Percentiles rank a stretch among this genome's conserved stretches.
phyloP scores from a whole-genome alignment of 1,139 yeast genomes.

The Hemisphaericaspora lyxosophila region DNA sequence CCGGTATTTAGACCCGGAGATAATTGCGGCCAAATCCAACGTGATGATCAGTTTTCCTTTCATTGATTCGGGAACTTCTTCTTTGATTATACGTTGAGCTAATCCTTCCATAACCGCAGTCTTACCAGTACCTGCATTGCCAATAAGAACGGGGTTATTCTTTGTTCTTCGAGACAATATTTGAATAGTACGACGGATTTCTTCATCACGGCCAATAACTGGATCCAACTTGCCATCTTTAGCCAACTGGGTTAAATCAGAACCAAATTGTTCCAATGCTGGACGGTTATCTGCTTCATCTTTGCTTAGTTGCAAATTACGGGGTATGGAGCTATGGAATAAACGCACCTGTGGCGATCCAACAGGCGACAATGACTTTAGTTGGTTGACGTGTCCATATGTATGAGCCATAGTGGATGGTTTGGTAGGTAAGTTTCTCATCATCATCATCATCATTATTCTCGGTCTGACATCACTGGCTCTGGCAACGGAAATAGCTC shows the following conservation, averaged over 20 bases:
- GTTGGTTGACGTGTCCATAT: neutral
- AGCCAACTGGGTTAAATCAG: conserved; percentile 83
- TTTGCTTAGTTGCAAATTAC: conserved; percentile 38
- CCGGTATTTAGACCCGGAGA: conserved; percentile 91
- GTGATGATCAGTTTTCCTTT: conserved; percentile 80
- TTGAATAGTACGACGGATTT: conserved; percentile 88
- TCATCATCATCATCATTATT: neutral
- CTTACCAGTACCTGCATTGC: conserved; percentile 97
- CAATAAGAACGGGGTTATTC: conserved; percentile 90
- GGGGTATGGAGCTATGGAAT: conserved; percentile 22
- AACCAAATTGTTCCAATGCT: conserved; percentile 84
- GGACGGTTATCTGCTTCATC: conserved; percentile 60
- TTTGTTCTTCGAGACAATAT: conserved; percentile 89
- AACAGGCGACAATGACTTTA: neutral
- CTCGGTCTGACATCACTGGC: neutral
- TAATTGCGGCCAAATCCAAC: conserved; percentile 82
- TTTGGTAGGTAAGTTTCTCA: neutral
- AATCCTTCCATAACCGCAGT: conserved; percentile 95
- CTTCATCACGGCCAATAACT: conserved; percentile 95
- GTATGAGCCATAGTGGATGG: neutral
- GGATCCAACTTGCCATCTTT: conserved; percentile 91
- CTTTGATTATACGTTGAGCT: conserved; percentile 86
- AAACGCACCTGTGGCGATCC: conserved; percentile 6
- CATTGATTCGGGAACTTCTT: conserved; percentile 94
- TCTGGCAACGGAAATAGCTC: too few species aligned